These are phyloP conservation scores for Amniculicola lignicola DNA, from an alignment of 495 filamentous ascomycete species.

Conservation along the genomic window DNA sequence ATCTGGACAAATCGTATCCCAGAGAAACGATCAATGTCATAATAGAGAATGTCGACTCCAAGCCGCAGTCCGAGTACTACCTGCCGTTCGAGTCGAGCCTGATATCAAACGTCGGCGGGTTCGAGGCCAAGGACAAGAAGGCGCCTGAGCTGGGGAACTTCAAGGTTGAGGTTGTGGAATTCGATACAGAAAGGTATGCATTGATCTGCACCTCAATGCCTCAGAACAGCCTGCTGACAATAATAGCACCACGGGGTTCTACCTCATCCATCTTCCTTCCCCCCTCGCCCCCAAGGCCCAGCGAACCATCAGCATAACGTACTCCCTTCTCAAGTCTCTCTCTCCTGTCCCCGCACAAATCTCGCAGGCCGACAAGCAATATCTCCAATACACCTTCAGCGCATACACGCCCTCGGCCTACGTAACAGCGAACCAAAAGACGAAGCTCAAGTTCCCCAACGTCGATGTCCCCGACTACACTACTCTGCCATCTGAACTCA, in stretches of 20 bases:
- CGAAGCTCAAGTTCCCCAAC: slow-evolving; percentile 85
- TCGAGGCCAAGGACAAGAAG: slow-evolving; percentile 92
- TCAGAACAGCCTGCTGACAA: too few relatives aligned
- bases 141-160: slow-evolving; percentile 64
- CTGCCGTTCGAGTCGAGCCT: slow-evolving; percentile 74
- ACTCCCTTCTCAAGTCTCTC: slow-evolving; percentile 70
- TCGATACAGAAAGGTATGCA: slow-evolving; percentile 58
- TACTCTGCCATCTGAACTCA: slow-evolving; percentile 56
- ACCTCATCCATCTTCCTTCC: slow-evolving; percentile 70
- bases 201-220: too few relatives aligned
- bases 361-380: slow-evolving; percentile 77
- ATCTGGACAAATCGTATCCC: slow-evolving; percentile 85
- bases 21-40: slow-evolving; percentile 89
- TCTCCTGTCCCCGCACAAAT: slow-evolving; percentile 77
- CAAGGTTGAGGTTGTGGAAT: slow-evolving; percentile 62
- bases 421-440: slow-evolving; percentile 85
- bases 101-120: slow-evolving; percentile 70
- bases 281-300: slow-evolving; percentile 72
- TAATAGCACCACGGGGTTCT: slow-evolving; percentile 83
- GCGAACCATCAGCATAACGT: slow-evolving; percentile 82
- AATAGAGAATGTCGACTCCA: slow-evolving; percentile 77
- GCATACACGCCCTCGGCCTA: slow-evolving; percentile 81
- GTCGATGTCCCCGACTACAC: slow-evolving; percentile 81
- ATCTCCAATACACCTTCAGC: slow-evolving; percentile 76
- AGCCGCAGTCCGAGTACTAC: slow-evolving; percentile 84